phyloP scores from a whole-genome alignment of 1,284 basidiomycete species.

The Pyrrhoderma lamaoense region DNA sequence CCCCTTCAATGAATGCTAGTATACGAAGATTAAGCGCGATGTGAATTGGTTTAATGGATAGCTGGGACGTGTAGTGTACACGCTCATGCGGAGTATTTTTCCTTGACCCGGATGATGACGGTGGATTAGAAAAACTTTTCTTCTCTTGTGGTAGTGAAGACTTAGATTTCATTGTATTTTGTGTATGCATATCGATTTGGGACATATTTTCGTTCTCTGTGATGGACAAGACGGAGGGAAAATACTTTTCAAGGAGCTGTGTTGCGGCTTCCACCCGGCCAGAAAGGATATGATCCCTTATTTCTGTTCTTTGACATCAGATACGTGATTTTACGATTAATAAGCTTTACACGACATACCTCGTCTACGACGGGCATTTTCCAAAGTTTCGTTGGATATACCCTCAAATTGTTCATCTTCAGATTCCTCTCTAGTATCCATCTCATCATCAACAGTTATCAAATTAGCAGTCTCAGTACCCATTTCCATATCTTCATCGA shows the following conservation, averaged over 20 bases:
- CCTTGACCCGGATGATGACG: background rate
- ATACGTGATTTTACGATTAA: too few species aligned
- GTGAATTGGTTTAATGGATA: slow-evolving; percentile 62
- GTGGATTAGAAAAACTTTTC: too few species aligned
- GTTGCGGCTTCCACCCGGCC: slow-evolving; percentile 68
- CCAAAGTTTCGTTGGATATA: slow-evolving; percentile 36
- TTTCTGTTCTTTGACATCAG: slow-evolving; percentile 40
- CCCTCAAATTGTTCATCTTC: background rate
- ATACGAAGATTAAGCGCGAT: slow-evolving; percentile 78
- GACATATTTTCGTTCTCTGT: background rate
- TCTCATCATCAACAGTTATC: slow-evolving; percentile 24
- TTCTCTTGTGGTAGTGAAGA: slow-evolving; percentile 2
- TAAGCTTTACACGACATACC: slow-evolving; percentile 32
- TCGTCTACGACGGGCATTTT: slow-evolving; percentile 46
- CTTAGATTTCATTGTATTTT: background rate
- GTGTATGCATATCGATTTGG: background rate
- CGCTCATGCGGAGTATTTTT: slow-evolving; percentile 12
- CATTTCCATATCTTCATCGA: slow-evolving; percentile 58
- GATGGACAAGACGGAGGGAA: slow-evolving; percentile 52
- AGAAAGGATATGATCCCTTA: slow-evolving; percentile 54
- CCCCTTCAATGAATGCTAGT: slow-evolving; percentile 74
- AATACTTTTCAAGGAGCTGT: slow-evolving; percentile 55
- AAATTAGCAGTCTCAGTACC: slow-evolving; percentile 9
- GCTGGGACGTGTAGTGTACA: slow-evolving; percentile 46
- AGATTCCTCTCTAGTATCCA: slow-evolving; percentile 25